phyloP scores from a whole-genome alignment of 164 flowering plant species.

The Tetracentron sinense region DNA sequence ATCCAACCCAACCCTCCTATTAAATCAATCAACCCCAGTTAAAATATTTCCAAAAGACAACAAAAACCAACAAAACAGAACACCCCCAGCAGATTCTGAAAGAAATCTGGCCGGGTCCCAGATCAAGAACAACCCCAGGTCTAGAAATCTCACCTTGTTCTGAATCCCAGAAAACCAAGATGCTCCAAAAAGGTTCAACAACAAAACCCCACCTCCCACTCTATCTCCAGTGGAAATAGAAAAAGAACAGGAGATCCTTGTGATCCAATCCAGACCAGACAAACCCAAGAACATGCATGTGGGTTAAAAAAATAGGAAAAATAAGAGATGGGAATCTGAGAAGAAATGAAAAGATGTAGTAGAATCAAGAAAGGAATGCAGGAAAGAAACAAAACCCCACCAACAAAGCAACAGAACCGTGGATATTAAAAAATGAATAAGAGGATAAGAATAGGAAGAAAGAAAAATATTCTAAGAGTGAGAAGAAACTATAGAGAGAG shows the following conservation, averaged over 20 bases:
- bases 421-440: not conserved
- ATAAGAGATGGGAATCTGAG: constrained; percentile 5
- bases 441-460: constrained; percentile 8
- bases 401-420: constrained; percentile 8
- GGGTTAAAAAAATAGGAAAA: constrained; percentile 13
- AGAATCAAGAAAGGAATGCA: constrained; percentile 21
- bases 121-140: too few relatives aligned
- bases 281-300: constrained; percentile 51
- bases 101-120: constrained; percentile 17
- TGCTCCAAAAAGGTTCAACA: constrained; percentile 9
- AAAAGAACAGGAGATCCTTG: constrained; percentile 32
- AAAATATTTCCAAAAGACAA: constrained; percentile 9
- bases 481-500: constrained; percentile 5
- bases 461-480: constrained; percentile 4
- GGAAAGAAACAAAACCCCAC: constrained; percentile 22
- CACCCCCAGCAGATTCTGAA: constrained; percentile 13
- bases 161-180: constrained; percentile 19
- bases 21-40: constrained; percentile 17
- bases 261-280: constrained; percentile 61
- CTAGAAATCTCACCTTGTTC: constrained; percentile 33
- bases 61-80: not conserved
- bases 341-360: constrained; percentile 18
- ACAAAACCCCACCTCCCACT: constrained; percentile 24
- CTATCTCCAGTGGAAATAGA: constrained; percentile 10
- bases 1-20: not conserved